Percentiles rank a stretch among this genome's conserved stretches.
These are phyloP conservation scores for Xylariaceae sp. DNA, from an alignment of 2,329 filamentous ascomycete genomes.

Conservation along the genomic window DNA sequence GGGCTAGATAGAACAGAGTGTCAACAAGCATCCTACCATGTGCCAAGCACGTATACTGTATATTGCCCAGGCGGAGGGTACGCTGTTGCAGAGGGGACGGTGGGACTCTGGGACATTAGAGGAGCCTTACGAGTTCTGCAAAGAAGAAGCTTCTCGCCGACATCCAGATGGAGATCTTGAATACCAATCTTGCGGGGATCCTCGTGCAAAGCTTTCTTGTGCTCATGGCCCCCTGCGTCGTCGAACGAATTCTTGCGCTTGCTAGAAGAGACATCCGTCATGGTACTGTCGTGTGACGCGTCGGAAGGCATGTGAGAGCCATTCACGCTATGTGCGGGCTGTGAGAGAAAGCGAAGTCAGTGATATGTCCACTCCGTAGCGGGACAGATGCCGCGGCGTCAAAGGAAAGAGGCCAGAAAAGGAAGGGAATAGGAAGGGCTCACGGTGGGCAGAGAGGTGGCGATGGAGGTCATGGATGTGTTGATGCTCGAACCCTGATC, in stretches of 20 bases:
- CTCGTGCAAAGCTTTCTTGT: slow-evolving; percentile 63
- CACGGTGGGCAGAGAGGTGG: slow-evolving; percentile 55
- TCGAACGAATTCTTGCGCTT: slow-evolving; percentile 62
- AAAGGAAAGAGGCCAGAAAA: not conserved
- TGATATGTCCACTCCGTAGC: not conserved
- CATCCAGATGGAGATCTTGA: slow-evolving; percentile 63
- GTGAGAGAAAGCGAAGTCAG: slow-evolving; percentile 13
- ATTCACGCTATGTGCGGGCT: slow-evolving; percentile 33
- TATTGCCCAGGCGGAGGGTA: not conserved
- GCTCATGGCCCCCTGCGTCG: slow-evolving; percentile 53
- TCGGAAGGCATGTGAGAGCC: slow-evolving; percentile 34
- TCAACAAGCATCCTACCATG: slow-evolving; percentile 41
- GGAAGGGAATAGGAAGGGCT: slow-evolving; percentile 11
- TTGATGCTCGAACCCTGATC: slow-evolving; percentile 51
- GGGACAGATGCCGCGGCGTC: not conserved
- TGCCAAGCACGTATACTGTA: slow-evolving; percentile 19
- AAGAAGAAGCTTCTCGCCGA: slow-evolving; percentile 65
- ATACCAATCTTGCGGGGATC: slow-evolving; percentile 57
- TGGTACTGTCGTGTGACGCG: slow-evolving; percentile 40
- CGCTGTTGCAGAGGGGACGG: slow-evolving; percentile 7
- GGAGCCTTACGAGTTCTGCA: slow-evolving; percentile 65
- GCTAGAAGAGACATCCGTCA: slow-evolving; percentile 52
- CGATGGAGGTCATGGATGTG: slow-evolving; percentile 50
- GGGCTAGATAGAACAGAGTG: slow-evolving; percentile 43
- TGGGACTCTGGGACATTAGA: slow-evolving; percentile 37